Base-by-base conservation (phyloP, 2,329 filamentous ascomycete species). In the Arthrobotrys iridis region DNA sequence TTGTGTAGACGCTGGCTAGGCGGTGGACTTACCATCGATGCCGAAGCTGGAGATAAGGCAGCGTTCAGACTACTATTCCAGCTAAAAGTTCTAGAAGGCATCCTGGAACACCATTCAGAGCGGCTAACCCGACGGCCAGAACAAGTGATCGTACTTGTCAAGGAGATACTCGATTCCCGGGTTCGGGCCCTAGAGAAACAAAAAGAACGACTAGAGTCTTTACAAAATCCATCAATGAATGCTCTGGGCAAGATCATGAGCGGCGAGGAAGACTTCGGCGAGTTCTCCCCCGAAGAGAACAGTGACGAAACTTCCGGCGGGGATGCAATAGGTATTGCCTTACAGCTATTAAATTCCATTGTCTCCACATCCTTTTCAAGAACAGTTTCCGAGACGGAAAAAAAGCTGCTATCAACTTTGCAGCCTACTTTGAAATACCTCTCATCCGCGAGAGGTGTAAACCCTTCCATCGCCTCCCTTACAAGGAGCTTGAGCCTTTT, bases 131-230 rank as follows among this genome's bases (percentile, higher is more conserved):
- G 85, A 30, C 86, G 88, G 67, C 89, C 90, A 1, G 85, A 86
- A 45, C 88, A 91, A 77, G 84, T 91, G 4, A 82, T 93, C 1
- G 86, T 88, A 48, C 84, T 93, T 1, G 85, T 90, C 55, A 84
- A 84, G 58, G 86, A 90, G 65, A 84, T 93, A 0, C 80, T 93
- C 0, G 81, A 82, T 3, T 83, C 84, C 13, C 84, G 85, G 30
- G 81, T 83, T 4, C 82, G 82, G 2, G 81, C 83, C 0, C 70
- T 81, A 2, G 80, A 83, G 1, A 83, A 83, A 13, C 28, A 78
- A 64, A 86, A 88, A 37, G 81, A 86, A 18, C 79, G 63, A 6
- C 40, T 60, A 4, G 52, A 59, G n/a, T 37, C 45, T 3, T 59
- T 77, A 20, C 78, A 85, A 2, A 78, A 89, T 3, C 77, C 78